A percentile compares a stretch with the other conserved stretches of the same genome.
Evolutionary conservation across 2,329 filamentous ascomycete species (phyloP).

Genomic region (Penicillium sp.): DNA sequence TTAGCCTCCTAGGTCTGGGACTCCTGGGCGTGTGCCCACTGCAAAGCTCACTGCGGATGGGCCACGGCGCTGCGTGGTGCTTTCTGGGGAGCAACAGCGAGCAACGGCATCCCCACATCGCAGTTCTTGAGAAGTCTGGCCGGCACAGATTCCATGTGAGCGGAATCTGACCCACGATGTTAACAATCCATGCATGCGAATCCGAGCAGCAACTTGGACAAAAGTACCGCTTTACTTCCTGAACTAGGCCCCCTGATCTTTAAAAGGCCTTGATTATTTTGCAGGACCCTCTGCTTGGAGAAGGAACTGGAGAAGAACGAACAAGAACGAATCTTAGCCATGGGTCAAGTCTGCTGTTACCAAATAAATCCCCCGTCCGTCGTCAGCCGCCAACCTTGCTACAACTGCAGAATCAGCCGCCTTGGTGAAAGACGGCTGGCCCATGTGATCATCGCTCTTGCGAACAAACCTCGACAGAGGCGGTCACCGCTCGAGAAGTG

Average conservation of each 20-base stretch:
- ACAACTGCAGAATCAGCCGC: neutral
- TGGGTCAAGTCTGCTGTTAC: too few relatives aligned
- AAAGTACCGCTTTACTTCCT: neutral
- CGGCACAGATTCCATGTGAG: neutral
- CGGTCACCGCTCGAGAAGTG: conserved; percentile 7
- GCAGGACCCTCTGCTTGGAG: neutral
- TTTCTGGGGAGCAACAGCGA: conserved; percentile 13
- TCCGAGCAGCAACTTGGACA: neutral
- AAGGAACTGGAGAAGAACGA: neutral
- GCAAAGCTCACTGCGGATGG: conserved; percentile 15
- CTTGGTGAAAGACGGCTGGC: conserved; percentile 2
- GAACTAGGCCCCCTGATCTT: neutral
- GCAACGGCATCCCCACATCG: conserved; percentile 23
- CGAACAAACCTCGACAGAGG: conserved; percentile 19
- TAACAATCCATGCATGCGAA: neutral
- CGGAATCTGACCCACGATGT: neutral
- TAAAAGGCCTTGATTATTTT: too few relatives aligned
- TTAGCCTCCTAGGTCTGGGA: neutral
- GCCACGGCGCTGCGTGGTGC: conserved; percentile 14
- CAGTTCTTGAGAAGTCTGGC: neutral
- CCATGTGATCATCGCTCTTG: conserved; percentile 18
- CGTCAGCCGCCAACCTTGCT: neutral
- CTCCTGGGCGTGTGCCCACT: neutral
- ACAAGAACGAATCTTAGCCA: neutral
- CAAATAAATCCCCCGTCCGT: neutral